Evolutionary conservation across 352 stramenopile species (phyloP), one percentile per base, ranked within the genome.

Genomic region (Globisporangium nagaii): DNA sequence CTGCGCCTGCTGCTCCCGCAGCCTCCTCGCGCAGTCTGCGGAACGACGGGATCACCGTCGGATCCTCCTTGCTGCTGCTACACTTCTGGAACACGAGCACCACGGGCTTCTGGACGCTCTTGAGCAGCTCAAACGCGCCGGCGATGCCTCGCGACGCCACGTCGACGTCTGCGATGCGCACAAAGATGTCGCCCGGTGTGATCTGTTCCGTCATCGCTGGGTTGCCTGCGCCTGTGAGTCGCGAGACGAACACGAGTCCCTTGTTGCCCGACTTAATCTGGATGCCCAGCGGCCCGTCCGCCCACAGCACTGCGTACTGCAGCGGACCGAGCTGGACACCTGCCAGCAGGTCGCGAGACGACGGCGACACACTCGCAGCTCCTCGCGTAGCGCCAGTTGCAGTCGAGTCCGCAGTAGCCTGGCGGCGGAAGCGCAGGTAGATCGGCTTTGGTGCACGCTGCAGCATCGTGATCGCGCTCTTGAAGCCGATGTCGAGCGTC

Each of bases 251-350:
- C n/a, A 93, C 78, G 13, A 65, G 66, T 6, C 78, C 71, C 41
- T 86, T 69, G 37, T 58, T 72, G 3, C 75, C 85, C 19, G 71
- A 75, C 31, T 86, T 89, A 53, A 95, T 91, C 60, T 92, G 82
- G 49, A 95, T 87, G 10, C 84, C 84, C 5, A 95, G 70, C 4
- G 83, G 77, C 1, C 84, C 84, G 6, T 88, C 75, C 19, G 70
- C 62, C 84, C 84, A 95, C 19, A 88, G 46, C 13, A 95, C 72
- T 7, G 75, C 73, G 63, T 93, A 95, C 58, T 93, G 79, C 27
- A 59, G 68, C 3, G 71, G 63, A 4, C 41, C 39, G 17, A 68
- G 47, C 22, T 41, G 51, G 34, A 11, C 20, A 47, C 34, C 20
- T 41, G 43, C 20, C n/a, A 6, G 30, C 37, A 36, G 27, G 1